phyloP scores from a whole-genome alignment of 345 rosid species.

The Eucalyptus sp. region DNA sequence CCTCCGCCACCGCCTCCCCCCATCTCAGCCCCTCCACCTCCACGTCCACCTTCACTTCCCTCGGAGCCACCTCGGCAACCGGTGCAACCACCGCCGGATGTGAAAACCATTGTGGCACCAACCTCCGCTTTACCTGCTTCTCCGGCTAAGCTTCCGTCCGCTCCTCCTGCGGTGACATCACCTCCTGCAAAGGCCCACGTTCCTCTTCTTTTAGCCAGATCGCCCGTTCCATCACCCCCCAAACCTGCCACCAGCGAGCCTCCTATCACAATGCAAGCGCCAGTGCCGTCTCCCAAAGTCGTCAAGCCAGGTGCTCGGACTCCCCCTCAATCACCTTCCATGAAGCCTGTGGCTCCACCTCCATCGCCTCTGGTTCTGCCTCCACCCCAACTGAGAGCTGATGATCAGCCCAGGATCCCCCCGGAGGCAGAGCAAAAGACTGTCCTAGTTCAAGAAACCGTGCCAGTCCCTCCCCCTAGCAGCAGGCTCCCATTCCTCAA shows the following conservation, averaged over 20 bases:
- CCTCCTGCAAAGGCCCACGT: neutral
- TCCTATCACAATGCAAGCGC: neutral
- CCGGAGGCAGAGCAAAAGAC: conserved; percentile 49
- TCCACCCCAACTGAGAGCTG: conserved; percentile 36
- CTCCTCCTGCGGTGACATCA: neutral
- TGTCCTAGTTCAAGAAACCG: conserved; percentile 40
- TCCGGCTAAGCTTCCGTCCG: neutral
- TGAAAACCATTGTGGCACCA: conserved; percentile 3
- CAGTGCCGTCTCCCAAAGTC: conserved; percentile 4
- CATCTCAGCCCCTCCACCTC: neutral
- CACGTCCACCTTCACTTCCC: conserved; percentile 1
- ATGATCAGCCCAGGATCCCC: conserved; percentile 24
- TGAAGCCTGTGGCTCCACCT: conserved; percentile 27
- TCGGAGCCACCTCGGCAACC: neutral
- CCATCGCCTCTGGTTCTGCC: conserved; percentile 79
- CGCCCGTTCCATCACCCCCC: neutral
- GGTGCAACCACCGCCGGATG: neutral
- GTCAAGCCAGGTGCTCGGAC: conserved; percentile 8
- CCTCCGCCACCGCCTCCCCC: neutral
- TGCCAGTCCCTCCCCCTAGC: conserved; percentile 6
- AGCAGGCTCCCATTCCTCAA: neutral
- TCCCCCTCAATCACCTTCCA: conserved; percentile 30
- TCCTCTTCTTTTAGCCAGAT: neutral
- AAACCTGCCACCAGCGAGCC: neutral
- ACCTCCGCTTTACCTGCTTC: conserved; percentile 14